These are phyloP conservation scores for Penicillium atrosanguineum DNA, from an alignment of 495 filamentous ascomycete species.

Conservation along the genomic window DNA sequence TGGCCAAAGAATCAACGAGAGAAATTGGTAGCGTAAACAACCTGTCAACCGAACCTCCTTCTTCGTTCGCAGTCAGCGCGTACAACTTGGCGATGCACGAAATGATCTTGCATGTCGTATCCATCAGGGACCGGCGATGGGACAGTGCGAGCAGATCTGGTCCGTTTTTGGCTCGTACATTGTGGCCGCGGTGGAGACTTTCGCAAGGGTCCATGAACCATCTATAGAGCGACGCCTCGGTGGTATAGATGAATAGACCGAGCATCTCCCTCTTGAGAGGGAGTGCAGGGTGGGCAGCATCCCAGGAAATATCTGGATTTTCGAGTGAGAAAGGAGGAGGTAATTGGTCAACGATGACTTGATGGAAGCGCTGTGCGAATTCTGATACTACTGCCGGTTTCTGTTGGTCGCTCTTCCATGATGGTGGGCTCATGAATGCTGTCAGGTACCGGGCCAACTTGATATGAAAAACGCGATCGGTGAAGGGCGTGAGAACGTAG, in stretches of 20 bases:
- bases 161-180: background rate
- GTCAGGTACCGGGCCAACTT: slow-evolving; percentile 16
- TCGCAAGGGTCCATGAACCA: slow-evolving; percentile 19
- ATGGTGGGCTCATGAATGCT: slow-evolving; percentile 21
- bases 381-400: slow-evolving; percentile 9
- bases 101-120: slow-evolving; percentile 11
- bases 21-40: slow-evolving; percentile 10
- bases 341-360: slow-evolving; percentile 15
- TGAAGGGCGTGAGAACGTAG: slow-evolving; percentile 16
- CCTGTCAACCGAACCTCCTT: slow-evolving; percentile 4
- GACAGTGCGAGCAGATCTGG: slow-evolving; percentile 12
- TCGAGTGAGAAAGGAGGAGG: slow-evolving; percentile 13
- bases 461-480: slow-evolving; percentile 17
- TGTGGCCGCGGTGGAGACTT: slow-evolving; percentile 9
- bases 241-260: slow-evolving; percentile 9
- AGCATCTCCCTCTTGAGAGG: slow-evolving; percentile 15
- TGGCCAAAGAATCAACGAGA: slow-evolving; percentile 13
- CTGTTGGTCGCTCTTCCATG: slow-evolving; percentile 16
- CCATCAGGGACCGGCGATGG: slow-evolving; percentile 19
- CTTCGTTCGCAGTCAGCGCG: slow-evolving; percentile 4
- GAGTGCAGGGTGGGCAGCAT: slow-evolving; percentile 5
- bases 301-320: slow-evolving; percentile 14
- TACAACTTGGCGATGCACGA: slow-evolving; percentile 11
- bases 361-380: slow-evolving; percentile 18
- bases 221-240: slow-evolving; percentile 13